Evolutionary conservation across 345 rosid genomes (phyloP).

Genomic region (Populus deltoides): DNA sequence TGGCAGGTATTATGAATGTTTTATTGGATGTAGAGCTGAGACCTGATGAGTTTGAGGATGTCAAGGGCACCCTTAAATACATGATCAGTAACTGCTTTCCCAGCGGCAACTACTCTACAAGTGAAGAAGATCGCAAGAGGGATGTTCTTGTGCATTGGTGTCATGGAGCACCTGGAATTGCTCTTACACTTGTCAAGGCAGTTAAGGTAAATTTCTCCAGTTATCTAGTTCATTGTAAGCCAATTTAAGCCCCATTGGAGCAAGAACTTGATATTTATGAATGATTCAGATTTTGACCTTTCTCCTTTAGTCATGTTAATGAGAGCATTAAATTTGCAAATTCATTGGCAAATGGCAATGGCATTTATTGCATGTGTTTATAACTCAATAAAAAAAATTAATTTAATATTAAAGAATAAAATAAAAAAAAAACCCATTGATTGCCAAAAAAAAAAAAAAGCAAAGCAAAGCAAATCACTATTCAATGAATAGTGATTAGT

Average conservation of each 20-base stretch:
- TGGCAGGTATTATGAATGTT: slow-evolving; percentile 32
- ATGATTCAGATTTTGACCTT: too few species aligned
- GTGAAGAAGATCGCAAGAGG: slow-evolving; percentile 22
- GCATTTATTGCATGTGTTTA: too few species aligned
- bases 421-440: too few species aligned
- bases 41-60: slow-evolving; percentile 22
- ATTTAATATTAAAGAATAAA: too few species aligned
- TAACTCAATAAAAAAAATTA: too few species aligned
- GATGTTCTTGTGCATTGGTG: slow-evolving; percentile 39
- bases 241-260: too few species aligned
- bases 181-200: slow-evolving; percentile 32
- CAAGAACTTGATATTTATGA: neutral
- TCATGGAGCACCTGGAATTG: slow-evolving; percentile 32
- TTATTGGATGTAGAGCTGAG: slow-evolving; percentile 27
- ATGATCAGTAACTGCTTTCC: slow-evolving; percentile 26
- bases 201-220: slow-evolving; percentile 18
- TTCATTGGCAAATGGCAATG: too few species aligned
- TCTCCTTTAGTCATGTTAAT: too few species aligned
- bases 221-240: neutral
- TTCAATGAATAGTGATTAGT: too few species aligned
- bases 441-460: too few species aligned
- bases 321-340: too few species aligned
- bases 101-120: slow-evolving; percentile 21
- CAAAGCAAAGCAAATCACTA: too few species aligned
- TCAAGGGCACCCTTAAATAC: slow-evolving; percentile 25